Conservation (phyloP, 345 rosid species). For the Adansonia digitata region DNA sequence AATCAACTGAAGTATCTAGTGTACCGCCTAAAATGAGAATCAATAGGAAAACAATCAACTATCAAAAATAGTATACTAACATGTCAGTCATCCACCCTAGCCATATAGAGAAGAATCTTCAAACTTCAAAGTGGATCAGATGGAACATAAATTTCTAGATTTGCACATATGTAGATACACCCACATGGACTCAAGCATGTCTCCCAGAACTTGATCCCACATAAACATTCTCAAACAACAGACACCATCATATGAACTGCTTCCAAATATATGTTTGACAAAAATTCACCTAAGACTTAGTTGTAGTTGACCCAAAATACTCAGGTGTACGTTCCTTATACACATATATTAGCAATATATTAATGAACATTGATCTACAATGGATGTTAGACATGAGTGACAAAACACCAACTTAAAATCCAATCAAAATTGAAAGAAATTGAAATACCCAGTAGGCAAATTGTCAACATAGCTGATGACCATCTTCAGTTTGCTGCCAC, state of each 20-base stretch:
- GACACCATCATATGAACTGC: background rate
- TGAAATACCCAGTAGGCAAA: conserved; percentile 83
- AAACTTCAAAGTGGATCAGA: background rate
- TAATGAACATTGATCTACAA: background rate
- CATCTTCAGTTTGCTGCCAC: conserved; percentile 98
- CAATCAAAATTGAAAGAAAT: background rate
- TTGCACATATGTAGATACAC: background rate
- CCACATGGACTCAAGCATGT: background rate
- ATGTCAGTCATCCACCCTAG: background rate
- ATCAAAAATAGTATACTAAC: background rate
- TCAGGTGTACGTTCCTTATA: background rate
- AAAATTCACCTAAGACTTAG: background rate
- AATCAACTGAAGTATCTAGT: background rate
- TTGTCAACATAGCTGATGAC: conserved; percentile 87
- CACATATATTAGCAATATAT: background rate
- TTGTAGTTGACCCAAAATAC: background rate
- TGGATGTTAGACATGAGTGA: background rate
- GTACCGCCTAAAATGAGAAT: background rate
- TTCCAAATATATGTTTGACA: background rate
- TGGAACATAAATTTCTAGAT: background rate
- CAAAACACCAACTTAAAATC: background rate
- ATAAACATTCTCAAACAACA: background rate
- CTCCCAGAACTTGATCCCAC: background rate
- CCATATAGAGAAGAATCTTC: background rate
- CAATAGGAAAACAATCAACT: background rate